A percentile compares a stretch with the other conserved stretches of the same genome.
phyloP scores from a whole-genome alignment of 805 yeast genomes.

The Yamadazyma sp. region DNA sequence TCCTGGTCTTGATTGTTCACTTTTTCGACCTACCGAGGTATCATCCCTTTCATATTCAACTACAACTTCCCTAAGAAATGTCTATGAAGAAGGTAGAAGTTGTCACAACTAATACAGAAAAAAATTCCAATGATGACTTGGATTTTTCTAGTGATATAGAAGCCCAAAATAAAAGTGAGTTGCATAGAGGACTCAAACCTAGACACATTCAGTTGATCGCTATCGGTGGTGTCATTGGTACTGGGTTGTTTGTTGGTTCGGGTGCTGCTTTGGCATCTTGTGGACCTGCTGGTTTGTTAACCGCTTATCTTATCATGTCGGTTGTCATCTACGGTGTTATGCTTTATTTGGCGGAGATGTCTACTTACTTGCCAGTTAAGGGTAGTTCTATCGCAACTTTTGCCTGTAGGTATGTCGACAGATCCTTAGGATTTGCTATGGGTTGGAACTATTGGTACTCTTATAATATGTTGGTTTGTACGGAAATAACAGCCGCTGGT shows the following conservation, averaged over 20 bases:
- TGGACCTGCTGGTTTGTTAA: slow-evolving; percentile 37
- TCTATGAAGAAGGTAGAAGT: slow-evolving; percentile 7
- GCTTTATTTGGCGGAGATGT: slow-evolving; percentile 17
- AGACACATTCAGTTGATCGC: slow-evolving; percentile 74
- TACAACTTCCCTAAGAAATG: slow-evolving; percentile 1
- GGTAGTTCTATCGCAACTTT: slow-evolving; percentile 14
- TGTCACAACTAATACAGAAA: slow-evolving; percentile 10
- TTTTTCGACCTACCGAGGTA: too few species aligned
- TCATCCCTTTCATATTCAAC: not conserved
- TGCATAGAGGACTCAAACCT: slow-evolving; percentile 34
- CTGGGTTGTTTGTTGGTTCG: slow-evolving; percentile 53
- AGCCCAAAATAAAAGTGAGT: slow-evolving; percentile 5
- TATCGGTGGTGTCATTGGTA: slow-evolving; percentile 83
- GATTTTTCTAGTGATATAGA: slow-evolving; percentile 7
- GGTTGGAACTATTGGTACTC: slow-evolving; percentile 45
- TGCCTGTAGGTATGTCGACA: slow-evolving; percentile 16
- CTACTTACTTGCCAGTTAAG: slow-evolving; percentile 16
- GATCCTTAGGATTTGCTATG: slow-evolving; percentile 18
- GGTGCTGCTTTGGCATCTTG: slow-evolving; percentile 34
- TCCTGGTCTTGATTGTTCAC: too few species aligned
- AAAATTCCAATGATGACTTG: slow-evolving; percentile 8
- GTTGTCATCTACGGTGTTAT: slow-evolving; percentile 15
- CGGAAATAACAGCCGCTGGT: slow-evolving; percentile 39
- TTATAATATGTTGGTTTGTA: slow-evolving; percentile 33
- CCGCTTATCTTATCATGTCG: slow-evolving; percentile 32